Base-by-base conservation (phyloP, 495 filamentous ascomycete species). In the Trypethelium eluteriae region DNA sequence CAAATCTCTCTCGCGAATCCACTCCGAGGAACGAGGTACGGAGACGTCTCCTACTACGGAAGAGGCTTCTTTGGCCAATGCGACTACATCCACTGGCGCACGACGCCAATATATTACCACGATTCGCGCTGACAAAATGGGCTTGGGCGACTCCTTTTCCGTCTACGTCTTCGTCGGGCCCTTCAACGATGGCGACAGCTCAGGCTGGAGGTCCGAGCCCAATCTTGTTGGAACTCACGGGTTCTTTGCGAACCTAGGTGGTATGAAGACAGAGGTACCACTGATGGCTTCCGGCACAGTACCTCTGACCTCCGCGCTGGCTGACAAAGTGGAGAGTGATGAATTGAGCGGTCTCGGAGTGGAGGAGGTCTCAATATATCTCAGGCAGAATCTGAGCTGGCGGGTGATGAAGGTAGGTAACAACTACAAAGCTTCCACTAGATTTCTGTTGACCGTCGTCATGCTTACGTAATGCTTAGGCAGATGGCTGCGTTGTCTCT, bases 21-120 rank as follows among this genome's bases (percentile, higher is more conserved):
- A 47, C 18, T 4, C 18, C n/a, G 46, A 62, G 16, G 11, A 34
- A 3, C 39, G 35, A 34, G 6, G 6, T 14, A 57, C 46, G 7
- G 62, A 46, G 36, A 38, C 14, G 3, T 11, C 41, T 18, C 35
- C 66, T 2, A 36, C 36, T 7, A 39, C 53, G 38, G 32, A 65
- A 7, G 56, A 66, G 56, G 64, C 62, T 10, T 35, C 39, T 7
- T 9, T 59, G 3, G 5, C 53, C 4, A 59, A 59, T 59, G 53
- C 53, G 9, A 35, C 53, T 59, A 50, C 35, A 6, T 34, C 38
- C n/a, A 44, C 69, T 49, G 66, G 59, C 46, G 67, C 69, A 10
- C 80, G 83, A 68, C 77, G 76, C 36, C 81, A 89, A 71, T 90
- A 86, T 81, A 78, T 82, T n/a, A 80, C 81, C 66, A 86, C 85